Base-by-base conservation (phyloP, 2,329 filamentous ascomycete species). In the Colletotrichum tropicale region DNA sequence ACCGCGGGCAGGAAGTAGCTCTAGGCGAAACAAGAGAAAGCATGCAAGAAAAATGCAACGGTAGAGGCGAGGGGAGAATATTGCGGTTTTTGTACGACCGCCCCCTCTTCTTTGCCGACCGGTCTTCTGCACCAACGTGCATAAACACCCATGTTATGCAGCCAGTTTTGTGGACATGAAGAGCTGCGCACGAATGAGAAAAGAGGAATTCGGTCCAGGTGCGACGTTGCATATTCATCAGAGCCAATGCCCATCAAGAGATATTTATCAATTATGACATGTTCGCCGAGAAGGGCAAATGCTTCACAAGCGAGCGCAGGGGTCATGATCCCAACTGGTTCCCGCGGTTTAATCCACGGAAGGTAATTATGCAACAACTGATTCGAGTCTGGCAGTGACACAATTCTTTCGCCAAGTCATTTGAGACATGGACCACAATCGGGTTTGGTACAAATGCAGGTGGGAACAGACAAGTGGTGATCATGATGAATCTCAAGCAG, bases 91-190 rank as follows among this genome's bases (percentile, higher is more conserved):
- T 48, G 43, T 48, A 48, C 10, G 10, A 13, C 43, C 2, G 8
- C 18, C 43, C 28, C 60, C n/a, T 16, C 30, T 12, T 62, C 12
- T 62, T 62, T 30, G 60, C 60, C 9, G 9, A 13, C 30, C 13
- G 1, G 0, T 8, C 1, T 6, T 3, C 4, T 34, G 60, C 60
- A 62, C 60, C 60, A 62, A 62, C 30, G 18, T 62, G 60, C 60
- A 62, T 62, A 34, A 28, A 78, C 18, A 48, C 1, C 43, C 43
- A 58, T 85, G 43, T 48, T 48, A 8, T 0, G 43, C 10, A 3
- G n/a, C 10, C 0, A 13, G 6, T 48, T 48, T 48, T 48, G 43
- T 48, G 43, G 43, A 48, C 10, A 48, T 48, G 10, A 13, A 21
- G 6, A 48, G 0, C 43, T 48, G 0, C n/a, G 43, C 5, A 8